Evolutionary conservation across 768 basidiomycete species (phyloP).

Genomic region (Pleurotus tuoliensis): DNA sequence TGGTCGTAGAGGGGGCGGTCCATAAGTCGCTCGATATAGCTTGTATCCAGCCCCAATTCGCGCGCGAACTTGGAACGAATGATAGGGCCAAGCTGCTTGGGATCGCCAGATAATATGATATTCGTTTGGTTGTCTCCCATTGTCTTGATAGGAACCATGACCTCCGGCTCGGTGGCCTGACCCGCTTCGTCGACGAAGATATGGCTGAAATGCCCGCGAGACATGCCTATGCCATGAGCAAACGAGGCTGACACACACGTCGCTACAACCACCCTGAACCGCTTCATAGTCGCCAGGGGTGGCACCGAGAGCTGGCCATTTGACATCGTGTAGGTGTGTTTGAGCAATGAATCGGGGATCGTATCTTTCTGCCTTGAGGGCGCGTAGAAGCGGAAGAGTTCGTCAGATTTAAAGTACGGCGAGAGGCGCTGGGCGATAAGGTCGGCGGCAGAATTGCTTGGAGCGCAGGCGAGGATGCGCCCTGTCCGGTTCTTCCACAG

Average conservation of each 20-base stretch:
- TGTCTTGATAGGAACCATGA: constrained; percentile 52
- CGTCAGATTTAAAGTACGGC: constrained; percentile 23
- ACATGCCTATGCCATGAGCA: constrained; percentile 42
- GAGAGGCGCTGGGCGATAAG: constrained; percentile 44
- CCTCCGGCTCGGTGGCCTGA: constrained; percentile 57
- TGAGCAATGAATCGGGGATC: constrained; percentile 32
- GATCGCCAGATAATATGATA: constrained; percentile 56
- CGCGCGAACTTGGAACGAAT: constrained; percentile 44
- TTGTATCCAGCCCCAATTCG: constrained; percentile 44
- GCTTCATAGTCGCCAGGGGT: constrained; percentile 28
- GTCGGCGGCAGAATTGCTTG: constrained; percentile 67
- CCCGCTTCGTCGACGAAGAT: constrained; percentile 67
- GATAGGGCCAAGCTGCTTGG: constrained; percentile 59
- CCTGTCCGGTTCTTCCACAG: constrained; percentile 34
- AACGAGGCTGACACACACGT: constrained; percentile 55
- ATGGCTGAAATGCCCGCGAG: constrained; percentile 53
- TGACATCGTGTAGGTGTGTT: constrained; percentile 36
- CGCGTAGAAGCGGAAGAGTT: constrained; percentile 54
- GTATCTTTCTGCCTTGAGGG: constrained; percentile 34
- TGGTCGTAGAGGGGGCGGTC: constrained; percentile 31
- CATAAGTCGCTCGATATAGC: constrained; percentile 52
- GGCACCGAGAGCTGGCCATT: constrained; percentile 46
- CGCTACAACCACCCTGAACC: constrained; percentile 49
- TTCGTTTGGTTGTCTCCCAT: constrained; percentile 43
- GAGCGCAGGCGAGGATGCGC: constrained; percentile 60